Conservation (phyloP, 139 green algal species). For the Micractinium sp. region DNA sequence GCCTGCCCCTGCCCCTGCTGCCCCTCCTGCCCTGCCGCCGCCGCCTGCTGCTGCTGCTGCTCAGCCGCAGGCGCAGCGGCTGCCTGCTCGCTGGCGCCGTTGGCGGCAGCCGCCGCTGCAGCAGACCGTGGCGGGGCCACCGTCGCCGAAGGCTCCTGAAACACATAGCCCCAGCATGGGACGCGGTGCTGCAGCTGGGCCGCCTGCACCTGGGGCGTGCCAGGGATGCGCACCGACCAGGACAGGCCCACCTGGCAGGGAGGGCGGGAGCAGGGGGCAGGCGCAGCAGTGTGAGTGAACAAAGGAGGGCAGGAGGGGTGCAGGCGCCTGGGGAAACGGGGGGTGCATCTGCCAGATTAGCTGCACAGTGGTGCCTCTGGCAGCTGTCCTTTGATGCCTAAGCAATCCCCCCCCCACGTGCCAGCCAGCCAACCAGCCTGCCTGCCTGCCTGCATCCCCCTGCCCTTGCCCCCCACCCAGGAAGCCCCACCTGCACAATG, state of each 20-base stretch:
- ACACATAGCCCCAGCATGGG: conserved; percentile 86
- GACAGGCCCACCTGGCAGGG: conserved; percentile 42
- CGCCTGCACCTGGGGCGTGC: conserved; percentile 44
- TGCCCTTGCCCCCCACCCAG: background rate
- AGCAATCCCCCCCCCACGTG: too few species aligned
- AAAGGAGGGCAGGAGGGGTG: too few species aligned
- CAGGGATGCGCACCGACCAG: conserved; percentile 44
- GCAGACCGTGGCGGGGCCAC: background rate
- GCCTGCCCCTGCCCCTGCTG: background rate
- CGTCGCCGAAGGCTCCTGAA: conserved; percentile 49
- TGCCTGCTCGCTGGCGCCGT: background rate
- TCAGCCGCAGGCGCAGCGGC: background rate
- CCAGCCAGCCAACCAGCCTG: too few species aligned
- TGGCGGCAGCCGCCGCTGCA: background rate
- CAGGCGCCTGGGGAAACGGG: background rate
- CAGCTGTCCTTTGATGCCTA: too few species aligned
- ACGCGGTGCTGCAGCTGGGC: conserved; percentile 87
- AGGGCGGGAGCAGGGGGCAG: background rate
- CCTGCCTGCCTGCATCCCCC: too few species aligned
- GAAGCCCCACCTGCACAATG: conserved; percentile 24
- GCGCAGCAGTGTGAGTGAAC: background rate
- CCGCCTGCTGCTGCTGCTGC: conserved; percentile 13
- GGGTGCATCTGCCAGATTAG: too few species aligned
- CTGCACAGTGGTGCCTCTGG: too few species aligned
- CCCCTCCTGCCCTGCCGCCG: background rate